These are phyloP conservation scores for Sinapis alba DNA, from an alignment of 441 rosid genomes.

Conservation along the genomic window DNA sequence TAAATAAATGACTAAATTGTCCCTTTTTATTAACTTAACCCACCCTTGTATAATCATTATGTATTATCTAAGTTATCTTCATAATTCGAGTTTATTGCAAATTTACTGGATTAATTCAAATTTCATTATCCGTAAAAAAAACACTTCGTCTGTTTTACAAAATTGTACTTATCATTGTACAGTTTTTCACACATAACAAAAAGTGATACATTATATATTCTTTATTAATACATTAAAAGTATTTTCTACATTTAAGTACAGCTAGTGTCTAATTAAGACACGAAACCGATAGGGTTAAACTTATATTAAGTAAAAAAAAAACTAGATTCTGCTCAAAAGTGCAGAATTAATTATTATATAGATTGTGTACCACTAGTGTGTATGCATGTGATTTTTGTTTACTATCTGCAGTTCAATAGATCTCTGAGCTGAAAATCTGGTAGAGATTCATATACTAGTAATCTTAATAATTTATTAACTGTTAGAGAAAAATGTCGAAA, in stretches of 20 bases:
- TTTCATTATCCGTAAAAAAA: not conserved
- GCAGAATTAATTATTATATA: not conserved
- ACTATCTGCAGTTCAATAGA: not conserved
- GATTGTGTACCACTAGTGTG: not conserved
- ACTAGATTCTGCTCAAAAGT: not conserved
- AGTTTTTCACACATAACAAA: not conserved
- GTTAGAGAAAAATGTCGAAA: not conserved
- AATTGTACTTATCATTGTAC: not conserved
- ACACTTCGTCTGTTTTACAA: not conserved
- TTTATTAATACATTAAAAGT: not conserved
- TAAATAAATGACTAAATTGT: not conserved
- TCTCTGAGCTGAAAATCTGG: conserved; percentile 24
- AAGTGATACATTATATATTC: not conserved
- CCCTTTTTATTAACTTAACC: conserved; percentile 24
- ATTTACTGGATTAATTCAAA: not conserved
- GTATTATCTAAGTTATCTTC: conserved; percentile 2
- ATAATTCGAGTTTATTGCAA: not conserved
- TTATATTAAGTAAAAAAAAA: too few relatives aligned
- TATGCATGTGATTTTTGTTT: not conserved
- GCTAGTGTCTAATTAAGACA: not conserved
- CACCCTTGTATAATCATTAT: not conserved
- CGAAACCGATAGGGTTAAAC: not conserved
- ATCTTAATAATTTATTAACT: not conserved
- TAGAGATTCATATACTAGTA: conserved; percentile 3
- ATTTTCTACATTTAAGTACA: not conserved